Conservation (phyloP, 1,284 basidiomycete species). For the Naganishia sp. region DNA sequence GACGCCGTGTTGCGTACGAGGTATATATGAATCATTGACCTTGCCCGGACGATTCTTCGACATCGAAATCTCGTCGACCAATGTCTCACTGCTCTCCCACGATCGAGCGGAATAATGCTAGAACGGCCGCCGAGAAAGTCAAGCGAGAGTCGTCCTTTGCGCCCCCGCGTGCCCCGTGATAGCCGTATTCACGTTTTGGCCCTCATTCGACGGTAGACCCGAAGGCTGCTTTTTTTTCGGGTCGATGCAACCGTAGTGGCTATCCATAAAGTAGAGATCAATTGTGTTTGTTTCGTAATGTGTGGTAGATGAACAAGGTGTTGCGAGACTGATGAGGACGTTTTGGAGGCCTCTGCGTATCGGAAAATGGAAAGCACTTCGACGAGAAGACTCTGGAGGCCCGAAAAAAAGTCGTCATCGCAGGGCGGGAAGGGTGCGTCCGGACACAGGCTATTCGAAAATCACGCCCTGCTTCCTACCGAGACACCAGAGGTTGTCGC, state of each 20-base stretch:
- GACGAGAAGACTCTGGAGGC: not conserved
- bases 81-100: not conserved
- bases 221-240: not conserved
- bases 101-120: not conserved
- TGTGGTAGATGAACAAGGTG: too few relatives aligned
- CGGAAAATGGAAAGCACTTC: too few relatives aligned
- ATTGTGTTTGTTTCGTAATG: too few relatives aligned
- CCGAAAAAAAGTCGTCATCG: constrained; percentile 21
- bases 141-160: not conserved
- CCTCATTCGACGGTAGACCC: not conserved
- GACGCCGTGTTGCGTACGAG: too few relatives aligned
- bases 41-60: too few relatives aligned
- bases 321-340: not conserved
- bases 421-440: constrained; percentile 3
- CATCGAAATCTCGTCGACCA: not conserved
- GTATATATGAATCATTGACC: too few relatives aligned
- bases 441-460: constrained; percentile 15
- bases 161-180: not conserved
- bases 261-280: too few relatives aligned
- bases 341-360: not conserved
- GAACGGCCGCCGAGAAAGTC: not conserved
- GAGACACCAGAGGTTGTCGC: constrained; percentile 22
- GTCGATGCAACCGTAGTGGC: not conserved
- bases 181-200: not conserved
- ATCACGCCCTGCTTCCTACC: constrained; percentile 10